Percentiles rank a stretch among this genome's conserved stretches.
Conservation (phyloP, 768 basidiomycete genomes). For the Lyophyllum decastes region DNA sequence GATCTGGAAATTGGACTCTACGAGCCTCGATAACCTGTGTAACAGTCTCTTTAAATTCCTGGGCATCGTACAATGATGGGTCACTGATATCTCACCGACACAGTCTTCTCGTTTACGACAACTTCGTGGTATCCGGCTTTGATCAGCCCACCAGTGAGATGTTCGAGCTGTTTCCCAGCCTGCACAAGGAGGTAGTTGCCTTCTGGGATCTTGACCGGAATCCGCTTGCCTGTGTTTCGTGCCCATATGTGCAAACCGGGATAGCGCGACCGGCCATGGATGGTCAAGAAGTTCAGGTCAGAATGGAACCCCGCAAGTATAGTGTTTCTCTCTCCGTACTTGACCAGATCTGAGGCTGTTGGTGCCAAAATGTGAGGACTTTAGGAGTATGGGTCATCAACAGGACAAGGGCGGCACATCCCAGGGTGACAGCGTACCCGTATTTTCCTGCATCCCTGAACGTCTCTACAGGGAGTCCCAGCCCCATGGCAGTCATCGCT, state of each 20-base stretch:
- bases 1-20: constrained; percentile 57
- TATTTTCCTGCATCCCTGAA: constrained; percentile 84
- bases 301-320: constrained; percentile 95
- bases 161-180: constrained; percentile 94
- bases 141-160: constrained; percentile 80
- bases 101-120: constrained; percentile 80
- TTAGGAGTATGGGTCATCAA: not conserved
- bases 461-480: constrained; percentile 68
- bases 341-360: constrained; percentile 86
- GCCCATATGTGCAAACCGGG: constrained; percentile 95
- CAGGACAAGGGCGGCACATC: not conserved
- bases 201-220: constrained; percentile 82
- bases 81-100: constrained; percentile 50
- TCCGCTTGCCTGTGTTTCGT: constrained; percentile 88
- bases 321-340: constrained; percentile 76
- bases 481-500: constrained; percentile 84
- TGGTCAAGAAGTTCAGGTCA: constrained; percentile 93
- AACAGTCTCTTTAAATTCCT: not conserved
- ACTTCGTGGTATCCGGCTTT: constrained; percentile 96
- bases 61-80: not conserved
- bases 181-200: constrained; percentile 88
- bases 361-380: constrained; percentile 88
- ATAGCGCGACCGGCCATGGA: constrained; percentile 83
- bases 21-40: constrained; percentile 58
- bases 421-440: constrained; percentile 53